Evolutionary conservation across 148 eudicot species (phyloP).

Genomic region (Rhododendron kiyosumense): DNA sequence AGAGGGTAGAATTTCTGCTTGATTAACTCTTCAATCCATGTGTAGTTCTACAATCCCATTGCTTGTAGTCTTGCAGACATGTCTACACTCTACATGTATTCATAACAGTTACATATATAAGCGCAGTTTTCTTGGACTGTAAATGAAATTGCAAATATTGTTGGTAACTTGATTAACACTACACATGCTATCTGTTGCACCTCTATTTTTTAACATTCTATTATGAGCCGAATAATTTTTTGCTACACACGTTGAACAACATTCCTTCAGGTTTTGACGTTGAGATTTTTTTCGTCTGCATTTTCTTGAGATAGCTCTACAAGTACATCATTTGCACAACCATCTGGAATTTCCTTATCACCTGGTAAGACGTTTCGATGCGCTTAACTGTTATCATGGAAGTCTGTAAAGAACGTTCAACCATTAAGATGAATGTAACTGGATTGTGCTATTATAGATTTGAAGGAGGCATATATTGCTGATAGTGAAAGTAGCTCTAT

Average conservation of each 20-base stretch:
- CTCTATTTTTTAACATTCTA: neutral
- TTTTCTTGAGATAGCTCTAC: slow-evolving; percentile 42
- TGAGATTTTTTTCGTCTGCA: slow-evolving; percentile 5
- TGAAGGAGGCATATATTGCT: slow-evolving; percentile 78
- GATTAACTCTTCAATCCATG: neutral
- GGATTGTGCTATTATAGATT: slow-evolving; percentile 31
- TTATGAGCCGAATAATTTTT: neutral
- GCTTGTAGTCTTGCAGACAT: neutral
- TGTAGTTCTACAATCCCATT: neutral
- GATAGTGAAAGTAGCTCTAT: slow-evolving; percentile 99
- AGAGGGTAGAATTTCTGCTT: neutral
- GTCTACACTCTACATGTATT: neutral
- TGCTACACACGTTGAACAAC: neutral
- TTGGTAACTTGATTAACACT: neutral
- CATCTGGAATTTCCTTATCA: slow-evolving; percentile 95
- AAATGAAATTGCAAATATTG: neutral
- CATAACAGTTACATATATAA: neutral
- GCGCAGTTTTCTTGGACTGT: neutral
- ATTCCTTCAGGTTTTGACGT: neutral
- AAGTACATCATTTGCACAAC: slow-evolving; percentile 94
- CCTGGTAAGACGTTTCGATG: slow-evolving; percentile 41
- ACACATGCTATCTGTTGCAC: neutral
- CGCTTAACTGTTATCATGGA: neutral
- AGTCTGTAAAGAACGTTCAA: neutral
- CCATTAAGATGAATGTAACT: neutral